These are phyloP conservation scores for Physcomitrellopsis africana DNA, from an alignment of 225 moss, liverwort and hornwort genomes.

Conservation along the genomic window DNA sequence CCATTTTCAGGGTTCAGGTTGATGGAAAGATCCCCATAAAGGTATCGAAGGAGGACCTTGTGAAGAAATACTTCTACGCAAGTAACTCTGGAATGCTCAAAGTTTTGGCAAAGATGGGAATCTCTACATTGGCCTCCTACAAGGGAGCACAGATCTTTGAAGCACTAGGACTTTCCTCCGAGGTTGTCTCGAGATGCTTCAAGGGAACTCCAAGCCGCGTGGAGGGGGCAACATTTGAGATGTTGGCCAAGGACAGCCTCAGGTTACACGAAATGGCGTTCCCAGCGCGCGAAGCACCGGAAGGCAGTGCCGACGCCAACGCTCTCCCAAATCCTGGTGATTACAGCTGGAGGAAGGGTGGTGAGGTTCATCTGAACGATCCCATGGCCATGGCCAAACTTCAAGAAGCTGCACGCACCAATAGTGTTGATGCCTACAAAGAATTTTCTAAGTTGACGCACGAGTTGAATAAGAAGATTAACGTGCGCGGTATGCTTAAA, in stretches of 20 bases:
- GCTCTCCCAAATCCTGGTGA: slow-evolving; percentile 69
- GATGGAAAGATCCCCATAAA: slow-evolving; percentile 65
- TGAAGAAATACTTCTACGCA: slow-evolving; percentile 61
- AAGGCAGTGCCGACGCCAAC: slow-evolving; percentile 64
- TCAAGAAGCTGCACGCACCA: slow-evolving; percentile 64
- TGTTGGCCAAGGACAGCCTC: slow-evolving; percentile 56
- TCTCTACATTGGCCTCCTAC: slow-evolving; percentile 68
- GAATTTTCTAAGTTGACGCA: slow-evolving; percentile 55
- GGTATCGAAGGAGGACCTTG: slow-evolving; percentile 44
- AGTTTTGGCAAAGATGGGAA: slow-evolving; percentile 75
- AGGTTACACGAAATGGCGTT: slow-evolving; percentile 49
- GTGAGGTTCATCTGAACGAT: slow-evolving; percentile 70
- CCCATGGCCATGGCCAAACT: slow-evolving; percentile 64
- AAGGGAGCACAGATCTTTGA: slow-evolving; percentile 76
- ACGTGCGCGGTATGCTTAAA: slow-evolving; percentile 59
- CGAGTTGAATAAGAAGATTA: slow-evolving; percentile 57
- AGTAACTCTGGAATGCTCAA: slow-evolving; percentile 73
- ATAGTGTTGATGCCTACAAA: slow-evolving; percentile 52
- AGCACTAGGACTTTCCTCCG: slow-evolving; percentile 62
- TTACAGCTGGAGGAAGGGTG: slow-evolving; percentile 63
- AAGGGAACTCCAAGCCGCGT: slow-evolving; percentile 67
- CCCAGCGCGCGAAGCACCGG: slow-evolving; percentile 40
- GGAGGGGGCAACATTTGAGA: slow-evolving; percentile 68
- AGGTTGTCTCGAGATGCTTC: slow-evolving; percentile 66
- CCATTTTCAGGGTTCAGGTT: slow-evolving; percentile 58